Evolutionary conservation across 352 stramenopile species (phyloP).

Genomic region (Globisporangium ultimum): DNA sequence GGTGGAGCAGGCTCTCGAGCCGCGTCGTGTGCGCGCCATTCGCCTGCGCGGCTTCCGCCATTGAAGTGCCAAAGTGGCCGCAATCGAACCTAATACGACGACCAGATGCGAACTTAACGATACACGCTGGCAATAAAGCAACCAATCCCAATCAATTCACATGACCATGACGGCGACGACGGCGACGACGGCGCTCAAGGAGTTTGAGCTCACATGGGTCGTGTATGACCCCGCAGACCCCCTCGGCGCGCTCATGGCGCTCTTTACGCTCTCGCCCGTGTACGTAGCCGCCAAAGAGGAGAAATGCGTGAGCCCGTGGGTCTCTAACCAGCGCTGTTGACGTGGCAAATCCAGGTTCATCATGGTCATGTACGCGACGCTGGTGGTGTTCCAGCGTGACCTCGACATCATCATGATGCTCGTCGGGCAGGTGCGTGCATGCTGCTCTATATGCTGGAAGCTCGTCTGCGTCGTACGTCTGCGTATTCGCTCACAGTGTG

Average conservation of each 20-base stretch:
- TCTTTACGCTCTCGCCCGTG: constrained; percentile 77
- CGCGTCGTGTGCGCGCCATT: constrained; percentile 47
- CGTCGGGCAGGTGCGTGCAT: constrained; percentile 47
- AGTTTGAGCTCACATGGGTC: constrained; percentile 84
- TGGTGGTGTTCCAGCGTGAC: constrained; percentile 77
- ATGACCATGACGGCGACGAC: neutral
- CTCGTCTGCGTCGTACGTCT: neutral
- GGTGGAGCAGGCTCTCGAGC: constrained; percentile 76
- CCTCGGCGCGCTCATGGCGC: constrained; percentile 57
- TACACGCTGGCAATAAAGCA: no score
- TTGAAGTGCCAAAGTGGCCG: neutral
- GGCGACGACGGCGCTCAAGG: constrained; percentile 32
- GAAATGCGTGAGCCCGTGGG: no score
- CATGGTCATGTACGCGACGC: constrained; percentile 79
- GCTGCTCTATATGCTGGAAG: no score
- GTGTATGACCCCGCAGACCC: constrained; percentile 75
- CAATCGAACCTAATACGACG: no score
- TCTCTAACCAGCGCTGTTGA: no score
- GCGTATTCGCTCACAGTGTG: neutral
- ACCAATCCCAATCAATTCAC: neutral
- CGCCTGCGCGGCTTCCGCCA: neutral
- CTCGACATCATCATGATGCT: constrained; percentile 71
- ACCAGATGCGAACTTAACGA: neutral
- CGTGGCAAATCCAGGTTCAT: constrained; percentile 50
- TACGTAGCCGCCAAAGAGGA: constrained; percentile 13